These are phyloP conservation scores for Aspergillus carlsbadensis DNA, from an alignment of 495 filamentous ascomycete genomes.

Conservation along the genomic window DNA sequence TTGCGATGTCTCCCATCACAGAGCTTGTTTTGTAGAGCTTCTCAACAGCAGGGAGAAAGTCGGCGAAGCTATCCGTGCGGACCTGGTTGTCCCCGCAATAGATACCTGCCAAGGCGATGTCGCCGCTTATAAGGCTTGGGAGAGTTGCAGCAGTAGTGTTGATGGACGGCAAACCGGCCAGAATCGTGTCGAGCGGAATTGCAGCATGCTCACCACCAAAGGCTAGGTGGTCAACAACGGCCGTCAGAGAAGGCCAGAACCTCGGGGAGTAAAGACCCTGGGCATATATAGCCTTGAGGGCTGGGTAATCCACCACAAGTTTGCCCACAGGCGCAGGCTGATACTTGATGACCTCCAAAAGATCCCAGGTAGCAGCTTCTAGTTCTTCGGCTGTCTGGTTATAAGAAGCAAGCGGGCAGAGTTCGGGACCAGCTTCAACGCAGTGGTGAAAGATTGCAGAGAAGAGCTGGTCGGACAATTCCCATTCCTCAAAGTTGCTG, in stretches of 20 bases:
- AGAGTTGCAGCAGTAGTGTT: neutral
- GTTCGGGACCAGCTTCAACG: neutral
- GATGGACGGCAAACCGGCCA: neutral
- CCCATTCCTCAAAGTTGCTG: constrained; percentile 12
- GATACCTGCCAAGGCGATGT: constrained; percentile 1
- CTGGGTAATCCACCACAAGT: constrained; percentile 1
- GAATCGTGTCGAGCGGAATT: neutral
- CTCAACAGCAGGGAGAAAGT: neutral
- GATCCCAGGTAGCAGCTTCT: constrained; percentile 6
- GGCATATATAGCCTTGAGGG: neutral
- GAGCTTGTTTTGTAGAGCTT: constrained; percentile 2
- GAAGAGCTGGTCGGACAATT: constrained; percentile 1
- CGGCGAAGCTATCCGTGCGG: neutral
- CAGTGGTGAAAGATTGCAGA: constrained; percentile 2
- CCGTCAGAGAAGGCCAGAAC: neutral
- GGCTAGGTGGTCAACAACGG: neutral
- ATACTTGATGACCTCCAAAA: neutral
- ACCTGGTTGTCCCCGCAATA: constrained; percentile 11
- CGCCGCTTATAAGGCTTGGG: neutral
- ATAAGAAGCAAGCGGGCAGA: neutral
- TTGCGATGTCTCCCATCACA: neutral
- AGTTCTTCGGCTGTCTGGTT: constrained; percentile 2
- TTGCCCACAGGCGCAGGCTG: neutral
- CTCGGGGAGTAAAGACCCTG: constrained; percentile 1
- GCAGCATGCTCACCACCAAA: neutral